Evolutionary conservation across 2,329 filamentous ascomycete species (phyloP).

Genomic region (Plectosphaerella cucumerina): DNA sequence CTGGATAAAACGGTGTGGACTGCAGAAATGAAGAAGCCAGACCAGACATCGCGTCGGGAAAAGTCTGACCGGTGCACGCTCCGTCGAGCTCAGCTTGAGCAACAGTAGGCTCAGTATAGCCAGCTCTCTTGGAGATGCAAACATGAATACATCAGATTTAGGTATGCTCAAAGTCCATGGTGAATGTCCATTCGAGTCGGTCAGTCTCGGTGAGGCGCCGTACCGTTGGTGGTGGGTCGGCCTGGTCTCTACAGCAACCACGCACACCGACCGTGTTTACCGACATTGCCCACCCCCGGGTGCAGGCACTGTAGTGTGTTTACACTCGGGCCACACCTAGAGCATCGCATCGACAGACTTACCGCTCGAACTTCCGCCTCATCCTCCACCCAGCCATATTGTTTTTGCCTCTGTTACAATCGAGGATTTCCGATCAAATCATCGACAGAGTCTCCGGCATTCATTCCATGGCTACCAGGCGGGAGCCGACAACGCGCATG

Average conservation of each 20-base stretch:
- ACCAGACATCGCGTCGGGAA: too few species aligned
- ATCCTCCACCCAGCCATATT: conserved; percentile 1
- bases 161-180: too few species aligned
- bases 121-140: too few species aligned
- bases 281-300: conserved; percentile 6
- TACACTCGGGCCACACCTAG: background rate
- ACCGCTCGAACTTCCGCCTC: background rate
- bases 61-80: too few species aligned
- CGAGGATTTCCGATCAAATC: background rate
- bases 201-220: too few species aligned
- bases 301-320: conserved; percentile 12
- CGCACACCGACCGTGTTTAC: background rate
- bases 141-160: too few species aligned
- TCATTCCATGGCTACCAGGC: conserved; percentile 11
- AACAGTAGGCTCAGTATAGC: too few species aligned
- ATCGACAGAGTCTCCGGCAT: background rate
- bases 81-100: too few species aligned
- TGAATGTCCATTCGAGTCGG: too few species aligned
- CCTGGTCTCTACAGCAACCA: background rate
- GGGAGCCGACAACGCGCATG: conserved; percentile 12
- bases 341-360: background rate
- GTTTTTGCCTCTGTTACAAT: too few species aligned
- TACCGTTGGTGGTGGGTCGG: background rate
- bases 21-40: too few species aligned
- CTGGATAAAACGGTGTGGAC: too few species aligned